phyloP scores from a whole-genome alignment of 164 flowering plant species.

The Euptelea pleiosperma region DNA sequence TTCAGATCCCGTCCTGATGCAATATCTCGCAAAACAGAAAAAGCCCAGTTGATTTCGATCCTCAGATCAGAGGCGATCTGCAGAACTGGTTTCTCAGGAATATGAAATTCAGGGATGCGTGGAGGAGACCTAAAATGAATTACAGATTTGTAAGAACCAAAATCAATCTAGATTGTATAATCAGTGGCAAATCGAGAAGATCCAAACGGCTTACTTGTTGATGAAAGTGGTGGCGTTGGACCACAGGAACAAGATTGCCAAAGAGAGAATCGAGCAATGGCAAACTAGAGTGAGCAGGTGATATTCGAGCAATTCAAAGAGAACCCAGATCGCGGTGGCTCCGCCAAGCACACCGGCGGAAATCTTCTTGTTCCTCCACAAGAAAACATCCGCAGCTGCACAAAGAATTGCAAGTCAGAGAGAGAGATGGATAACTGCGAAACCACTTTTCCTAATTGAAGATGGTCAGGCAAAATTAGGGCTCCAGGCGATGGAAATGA shows the following conservation, averaged over 20 bases:
- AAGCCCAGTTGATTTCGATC: slow-evolving; percentile 41
- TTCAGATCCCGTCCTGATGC: slow-evolving; percentile 64
- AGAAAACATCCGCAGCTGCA: slow-evolving; percentile 80
- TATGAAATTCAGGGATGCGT: slow-evolving; percentile 49
- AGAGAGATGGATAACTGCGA: too few relatives aligned
- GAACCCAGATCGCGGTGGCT: slow-evolving; percentile 77
- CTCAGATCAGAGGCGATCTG: slow-evolving; percentile 39
- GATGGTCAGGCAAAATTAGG: too few relatives aligned
- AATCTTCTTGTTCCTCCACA: slow-evolving; percentile 94
- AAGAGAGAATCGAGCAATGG: slow-evolving; percentile 55
- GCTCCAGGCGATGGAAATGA: too few relatives aligned
- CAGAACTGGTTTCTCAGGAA: slow-evolving; percentile 51
- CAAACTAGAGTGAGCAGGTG: slow-evolving; percentile 74
- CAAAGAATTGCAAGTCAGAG: too few relatives aligned
- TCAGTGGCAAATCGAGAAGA: too few relatives aligned
- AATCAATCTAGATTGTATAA: neutral
- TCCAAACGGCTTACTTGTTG: slow-evolving; percentile 53
- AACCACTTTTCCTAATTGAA: too few relatives aligned
- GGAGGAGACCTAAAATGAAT: slow-evolving; percentile 57
- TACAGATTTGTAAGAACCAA: slow-evolving; percentile 1
- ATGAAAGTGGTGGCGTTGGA: slow-evolving; percentile 68
- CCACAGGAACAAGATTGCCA: slow-evolving; percentile 75
- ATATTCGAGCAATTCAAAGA: slow-evolving; percentile 82
- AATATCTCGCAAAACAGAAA: slow-evolving; percentile 32
- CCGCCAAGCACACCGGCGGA: slow-evolving; percentile 69